Evolutionary conservation across 257 asterid genomes (phyloP), one percentile per base, ranked within the genome.

Genomic region (Primulina huaijiensis): DNA sequence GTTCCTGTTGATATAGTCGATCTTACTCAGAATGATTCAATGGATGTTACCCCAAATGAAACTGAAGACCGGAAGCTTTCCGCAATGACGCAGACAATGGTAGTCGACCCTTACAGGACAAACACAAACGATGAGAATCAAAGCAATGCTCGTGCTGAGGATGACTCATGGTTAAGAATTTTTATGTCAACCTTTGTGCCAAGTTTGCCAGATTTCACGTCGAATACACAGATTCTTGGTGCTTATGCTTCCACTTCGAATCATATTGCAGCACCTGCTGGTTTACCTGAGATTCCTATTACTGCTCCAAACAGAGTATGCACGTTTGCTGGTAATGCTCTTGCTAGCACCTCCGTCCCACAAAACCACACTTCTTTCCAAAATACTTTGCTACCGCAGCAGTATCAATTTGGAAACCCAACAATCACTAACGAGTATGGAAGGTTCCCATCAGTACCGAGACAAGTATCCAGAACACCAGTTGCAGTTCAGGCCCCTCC

Each of bases 401-500:
- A 74, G 37, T 72, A 53, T 60, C 84, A 77, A 43, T 73, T 37
- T 67, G 82, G 74, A 31, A 79, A 77, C 68, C 70, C 77, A 53
- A 59, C 62, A 1, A 23, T 59, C 55, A 66, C 67, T 67, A 67
- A 60, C n/a, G 87, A 82, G 67, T 80, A 74, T 71, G 85, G 84
- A 14, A 73, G 77, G 72, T 70, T 68, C 34, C 76, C 67, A 25
- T 70, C 77, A 57, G 20, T 70, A 12, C 20, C 75, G 46, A 73
- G 65, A 50, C 75, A 74, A 19, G 82, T 70, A 66, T 75, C 56
- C 73, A 60, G 83, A 79, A 62, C 69, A 6, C 83, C 83, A 27
- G 20, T 34, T 59, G 82, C 87, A 27, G 78, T 85, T 71, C 90
- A 85, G 74, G 86, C 90, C 50, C 83, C 84, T 10, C 83, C 84